Base-by-base conservation (phyloP, 495 filamentous ascomycete genomes). In the Oidiodendron maius region DNA sequence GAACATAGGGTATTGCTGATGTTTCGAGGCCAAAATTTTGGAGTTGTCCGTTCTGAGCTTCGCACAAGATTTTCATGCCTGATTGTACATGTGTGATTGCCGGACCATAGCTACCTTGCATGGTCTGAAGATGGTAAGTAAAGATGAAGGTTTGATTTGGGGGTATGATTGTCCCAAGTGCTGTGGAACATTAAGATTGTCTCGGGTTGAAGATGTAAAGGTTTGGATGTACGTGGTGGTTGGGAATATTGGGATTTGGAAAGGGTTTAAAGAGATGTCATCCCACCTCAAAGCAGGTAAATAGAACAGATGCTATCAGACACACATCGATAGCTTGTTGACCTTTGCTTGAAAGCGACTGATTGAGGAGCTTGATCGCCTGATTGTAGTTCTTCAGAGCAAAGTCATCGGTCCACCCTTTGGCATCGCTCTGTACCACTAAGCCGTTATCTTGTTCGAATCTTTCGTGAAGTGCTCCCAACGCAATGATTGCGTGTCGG, bases 41-140 rank as follows among this genome's bases (percentile, higher is more conserved):
- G 40, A 47, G 23, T 4, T 15, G 18, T n/a, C 40, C 21, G n/a
- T 17, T 42, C 13, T 50, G 15, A 4, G 45, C 40, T 40, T 56
- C 53, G 13, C 44, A 46, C 13, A 74, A 51, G n/a, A 74, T 53
- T 16, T 56, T 64, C n/a, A 66, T 22, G 4, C 74, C 73, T 42
- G 57, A 69, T 48, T 68, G 63, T 10, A 81, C 64, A 59, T 81
- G 77, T 3, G 58, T 48, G 15, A 64, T 64, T 4, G 68, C 71
- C 0, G 67, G 47, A 6, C 44, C 45, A 48, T 67, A 70, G 23
- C 66, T 58, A 2, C 77, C 75, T 28, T 70, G 71, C 5, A 82
- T 44, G 1, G 24, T 46, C 54, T 57, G 13, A 10, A 4, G n/a
- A 32, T n/a, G 8, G n/a, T 32, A n/a, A 32, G 28, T n/a, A 32